Evolutionary conservation across 2,329 filamentous ascomycete species (phyloP).

Genomic region (Didymellaceae sp.): DNA sequence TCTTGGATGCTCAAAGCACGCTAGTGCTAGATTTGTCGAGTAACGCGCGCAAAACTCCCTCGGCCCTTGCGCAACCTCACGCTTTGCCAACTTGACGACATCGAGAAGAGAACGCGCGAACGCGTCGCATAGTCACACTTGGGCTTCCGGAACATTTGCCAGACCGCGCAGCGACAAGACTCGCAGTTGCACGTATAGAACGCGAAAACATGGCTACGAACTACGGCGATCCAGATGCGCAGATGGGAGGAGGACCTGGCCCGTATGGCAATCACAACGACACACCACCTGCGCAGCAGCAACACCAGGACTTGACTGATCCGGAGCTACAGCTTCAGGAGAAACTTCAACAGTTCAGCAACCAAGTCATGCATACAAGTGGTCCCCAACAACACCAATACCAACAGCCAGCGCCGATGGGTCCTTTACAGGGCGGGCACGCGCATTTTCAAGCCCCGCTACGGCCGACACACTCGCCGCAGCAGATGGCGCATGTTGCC

Average conservation of each 20-base stretch:
- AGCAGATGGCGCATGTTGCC: constrained; percentile 49
- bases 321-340: constrained; percentile 45
- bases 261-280: constrained; percentile 47
- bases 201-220: constrained; percentile 36
- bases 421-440: constrained; percentile 38
- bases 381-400: constrained; percentile 38
- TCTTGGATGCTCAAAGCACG: constrained; percentile 24
- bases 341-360: constrained; percentile 44
- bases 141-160: not conserved
- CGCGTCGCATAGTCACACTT: constrained; percentile 7
- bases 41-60: constrained; percentile 37
- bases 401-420: constrained; percentile 37
- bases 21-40: constrained; percentile 45
- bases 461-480: constrained; percentile 47
- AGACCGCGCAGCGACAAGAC: constrained; percentile 25
- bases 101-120: constrained; percentile 22
- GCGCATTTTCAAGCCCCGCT: constrained; percentile 45
- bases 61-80: constrained; percentile 30
- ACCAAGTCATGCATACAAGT: constrained; percentile 41
- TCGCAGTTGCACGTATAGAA: constrained; percentile 16
- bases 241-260: constrained; percentile 41
- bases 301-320: constrained; percentile 41
- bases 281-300: constrained; percentile 41
- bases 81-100: constrained; percentile 28
- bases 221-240: constrained; percentile 45